Evolutionary conservation across 2,329 filamentous ascomycete species (phyloP).

Genomic region (Penicillium sp.): DNA sequence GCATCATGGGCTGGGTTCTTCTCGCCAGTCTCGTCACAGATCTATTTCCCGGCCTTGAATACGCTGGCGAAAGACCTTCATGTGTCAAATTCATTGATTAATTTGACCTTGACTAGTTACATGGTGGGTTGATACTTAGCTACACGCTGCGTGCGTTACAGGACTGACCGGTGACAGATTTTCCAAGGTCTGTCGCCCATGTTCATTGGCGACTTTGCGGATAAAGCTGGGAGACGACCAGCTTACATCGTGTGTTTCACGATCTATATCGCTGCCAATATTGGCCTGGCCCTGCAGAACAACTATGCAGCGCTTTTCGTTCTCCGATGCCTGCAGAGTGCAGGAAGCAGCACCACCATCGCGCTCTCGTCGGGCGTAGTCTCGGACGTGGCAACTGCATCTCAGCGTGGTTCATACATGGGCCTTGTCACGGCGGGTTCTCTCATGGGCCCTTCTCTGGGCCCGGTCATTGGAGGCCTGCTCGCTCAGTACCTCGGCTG

Average conservation of each 20-base stretch:
- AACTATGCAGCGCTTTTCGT: conserved; percentile 29
- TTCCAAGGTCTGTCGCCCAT: conserved; percentile 55
- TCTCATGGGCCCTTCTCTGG: conserved; percentile 26
- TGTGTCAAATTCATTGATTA: conserved; percentile 26
- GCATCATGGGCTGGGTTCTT: conserved; percentile 40
- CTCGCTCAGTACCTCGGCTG: conserved; percentile 26
- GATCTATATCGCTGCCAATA: conserved; percentile 44
- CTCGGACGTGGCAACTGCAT: conserved; percentile 31
- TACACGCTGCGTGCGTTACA: not conserved
- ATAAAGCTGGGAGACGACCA: conserved; percentile 51
- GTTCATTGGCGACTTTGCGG: conserved; percentile 52
- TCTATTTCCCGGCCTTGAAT: conserved; percentile 45
- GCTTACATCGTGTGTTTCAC: conserved; percentile 55
- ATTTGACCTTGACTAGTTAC: conserved; percentile 28
- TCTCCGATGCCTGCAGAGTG: conserved; percentile 33
- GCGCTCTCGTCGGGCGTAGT: conserved; percentile 36
- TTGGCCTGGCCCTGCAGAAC: conserved; percentile 39
- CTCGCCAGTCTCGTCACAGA: conserved; percentile 46
- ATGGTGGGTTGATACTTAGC: conserved; percentile 15
- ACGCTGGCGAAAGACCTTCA: conserved; percentile 31
- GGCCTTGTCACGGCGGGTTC: conserved; percentile 26
- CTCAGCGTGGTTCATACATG: conserved; percentile 33
- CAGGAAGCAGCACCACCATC: conserved; percentile 27
- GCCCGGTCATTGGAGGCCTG: conserved; percentile 32
- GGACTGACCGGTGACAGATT: conserved; percentile 35